phyloP scores from a whole-genome alignment of 768 basidiomycete species.

The Russula sp. region DNA sequence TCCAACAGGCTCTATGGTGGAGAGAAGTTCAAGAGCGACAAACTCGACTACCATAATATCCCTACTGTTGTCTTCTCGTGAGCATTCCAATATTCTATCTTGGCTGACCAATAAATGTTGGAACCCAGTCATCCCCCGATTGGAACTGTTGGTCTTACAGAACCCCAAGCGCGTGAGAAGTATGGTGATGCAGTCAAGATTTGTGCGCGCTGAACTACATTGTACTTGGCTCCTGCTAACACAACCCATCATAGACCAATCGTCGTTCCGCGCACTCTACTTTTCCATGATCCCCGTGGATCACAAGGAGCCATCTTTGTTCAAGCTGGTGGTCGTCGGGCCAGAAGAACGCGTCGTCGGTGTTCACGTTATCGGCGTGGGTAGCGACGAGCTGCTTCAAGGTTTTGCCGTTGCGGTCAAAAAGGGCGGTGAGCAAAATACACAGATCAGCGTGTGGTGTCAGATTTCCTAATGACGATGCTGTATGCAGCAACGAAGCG shows the following conservation, averaged over 20 bases:
- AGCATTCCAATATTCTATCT: constrained; percentile 29
- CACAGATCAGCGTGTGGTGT: neutral
- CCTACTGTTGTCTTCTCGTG: constrained; percentile 96
- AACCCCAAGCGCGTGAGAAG: constrained; percentile 80
- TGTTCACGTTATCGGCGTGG: constrained; percentile 84
- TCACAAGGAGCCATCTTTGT: constrained; percentile 92
- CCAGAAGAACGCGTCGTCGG: constrained; percentile 95
- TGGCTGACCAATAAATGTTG: neutral
- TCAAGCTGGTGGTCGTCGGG: constrained; percentile 85
- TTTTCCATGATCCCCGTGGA: constrained; percentile 86
- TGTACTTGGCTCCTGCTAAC: constrained; percentile 1
- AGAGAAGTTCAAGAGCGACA: constrained; percentile 77
- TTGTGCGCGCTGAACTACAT: constrained; percentile 46
- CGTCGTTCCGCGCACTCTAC: constrained; percentile 77
- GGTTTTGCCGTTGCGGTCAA: constrained; percentile 97
- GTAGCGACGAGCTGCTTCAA: constrained; percentile 92
- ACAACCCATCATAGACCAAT: constrained; percentile 50
- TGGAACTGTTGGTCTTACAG: constrained; percentile 92
- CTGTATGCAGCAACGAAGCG: constrained; percentile 53
- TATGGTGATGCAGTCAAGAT: constrained; percentile 89
- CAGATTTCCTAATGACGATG: neutral
- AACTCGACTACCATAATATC: constrained; percentile 83
- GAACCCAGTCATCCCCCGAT: constrained; percentile 79
- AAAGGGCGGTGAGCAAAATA: constrained; percentile 61
- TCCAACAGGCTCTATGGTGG: constrained; percentile 89